Base-by-base conservation (phyloP, 2,329 filamentous ascomycete genomes). In the Calonectria naviculata region DNA sequence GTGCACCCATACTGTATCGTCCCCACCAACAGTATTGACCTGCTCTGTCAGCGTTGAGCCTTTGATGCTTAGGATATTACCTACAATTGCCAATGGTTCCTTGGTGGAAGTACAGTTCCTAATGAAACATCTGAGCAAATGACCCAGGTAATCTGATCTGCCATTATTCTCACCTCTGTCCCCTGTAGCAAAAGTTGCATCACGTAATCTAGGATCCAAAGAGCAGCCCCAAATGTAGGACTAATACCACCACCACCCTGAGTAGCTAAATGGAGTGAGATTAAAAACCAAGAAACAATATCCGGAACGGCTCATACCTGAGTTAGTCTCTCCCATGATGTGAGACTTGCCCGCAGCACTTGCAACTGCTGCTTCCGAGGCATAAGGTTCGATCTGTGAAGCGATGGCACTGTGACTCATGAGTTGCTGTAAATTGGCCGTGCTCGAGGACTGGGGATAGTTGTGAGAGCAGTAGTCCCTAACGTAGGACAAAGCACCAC, bases 31-130 rank as follows among this genome's bases (percentile, higher is more conserved):
- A 86, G 74, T 87, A 87, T 72, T 85, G 83, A 71, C 80, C 80
- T 82, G 17, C 29, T 13, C 29, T 36, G 19, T 28, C 13, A 49
- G 31, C 6, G 61, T 44, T 26, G 29, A 10, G 10, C 10, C 41
- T 1, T 21, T 19, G 0, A n/a, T 10, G 1, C n/a, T 9, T 1
- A n/a, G 7, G 10, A 21, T 49, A 72, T 46, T 75, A 79, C 77
- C 81, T 78, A 79, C 87, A 89, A 75, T 87, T 86, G 4, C 86
- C 87, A 10, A 89, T 84, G 0, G 88, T 89, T 17, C 87, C 84
- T 15, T 87, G 85, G 74, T 89, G 88, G 81, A 88, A 89, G 72
- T 88, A 89, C 0, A 76, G 62, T 19, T 68, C 68, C 74, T 76
- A 42, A 15, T 0, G 31, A 12, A n/a, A 19, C 3, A 24, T 46